phyloP scores from a whole-genome alignment of 140 eudicot genomes.

The Erigeron philadelphicus region DNA sequence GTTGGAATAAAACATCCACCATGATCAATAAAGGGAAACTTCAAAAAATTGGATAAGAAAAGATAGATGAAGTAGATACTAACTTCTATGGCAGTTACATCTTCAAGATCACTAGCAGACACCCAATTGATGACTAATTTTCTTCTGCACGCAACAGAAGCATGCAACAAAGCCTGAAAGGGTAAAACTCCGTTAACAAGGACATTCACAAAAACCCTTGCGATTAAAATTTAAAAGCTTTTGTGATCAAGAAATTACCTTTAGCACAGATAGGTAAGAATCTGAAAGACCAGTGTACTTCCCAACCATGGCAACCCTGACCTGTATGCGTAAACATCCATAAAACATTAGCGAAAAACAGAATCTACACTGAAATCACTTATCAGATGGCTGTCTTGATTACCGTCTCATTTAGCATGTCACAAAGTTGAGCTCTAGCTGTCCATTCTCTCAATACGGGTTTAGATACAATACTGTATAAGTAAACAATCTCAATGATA shows the following conservation, averaged over 20 bases:
- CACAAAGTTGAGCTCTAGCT: slow-evolving; percentile 62
- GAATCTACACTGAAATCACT: background rate
- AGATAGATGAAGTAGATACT: slow-evolving; percentile 22
- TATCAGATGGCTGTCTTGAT: background rate
- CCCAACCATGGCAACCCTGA: slow-evolving; percentile 97
- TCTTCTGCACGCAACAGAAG: slow-evolving; percentile 78
- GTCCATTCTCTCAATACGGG: slow-evolving; percentile 84
- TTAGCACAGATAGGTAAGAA: slow-evolving; percentile 86
- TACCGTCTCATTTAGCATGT: slow-evolving; percentile 66
- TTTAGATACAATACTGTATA: slow-evolving; percentile 43
- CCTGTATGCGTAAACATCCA: slow-evolving; percentile 38
- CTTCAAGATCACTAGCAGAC: slow-evolving; percentile 93
- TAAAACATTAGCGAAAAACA: background rate
- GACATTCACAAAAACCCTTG: background rate
- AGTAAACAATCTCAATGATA: background rate
- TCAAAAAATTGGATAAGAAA: slow-evolving; percentile 1
- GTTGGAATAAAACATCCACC: slow-evolving; percentile 27
- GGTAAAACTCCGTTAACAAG: background rate
- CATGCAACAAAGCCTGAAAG: slow-evolving; percentile 91
- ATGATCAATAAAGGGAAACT: slow-evolving; percentile 4
- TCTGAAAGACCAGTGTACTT: slow-evolving; percentile 96
- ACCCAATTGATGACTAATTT: slow-evolving; percentile 86
- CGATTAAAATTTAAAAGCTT: background rate
- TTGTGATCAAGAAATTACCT: slow-evolving; percentile 40
- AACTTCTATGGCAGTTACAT: slow-evolving; percentile 69